Evolutionary conservation across 164 flowering plant species (phyloP), one percentile per base, ranked within the genome.

Genomic region (Stephania yunnanensis): DNA sequence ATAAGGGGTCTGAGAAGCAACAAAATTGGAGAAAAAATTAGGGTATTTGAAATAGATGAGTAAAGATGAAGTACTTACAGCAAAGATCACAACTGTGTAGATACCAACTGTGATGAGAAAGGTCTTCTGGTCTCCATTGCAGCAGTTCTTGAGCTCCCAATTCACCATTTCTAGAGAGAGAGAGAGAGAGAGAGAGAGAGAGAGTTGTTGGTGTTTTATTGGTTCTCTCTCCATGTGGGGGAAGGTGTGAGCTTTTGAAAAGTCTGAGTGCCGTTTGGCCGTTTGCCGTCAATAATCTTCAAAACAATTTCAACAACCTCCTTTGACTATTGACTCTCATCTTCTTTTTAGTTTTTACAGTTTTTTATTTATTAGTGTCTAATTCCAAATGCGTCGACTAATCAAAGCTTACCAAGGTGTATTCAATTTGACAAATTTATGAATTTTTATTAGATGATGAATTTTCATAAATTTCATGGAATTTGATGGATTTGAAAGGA

Each of bases 101-200:
- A 91, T 78, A 7, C 84, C 88, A 55, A 87, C 85, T 19, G 89
- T 85, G 31, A 72, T 77, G 2, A 90, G 80, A 70, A 92, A 92
- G 31, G 78, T 81, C n/a, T 55, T 80, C 80, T 90, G 97, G 7
- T 92, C 93, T 46, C 78, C 89, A 19, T 89, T 76, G 75, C 97
- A 92, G 78, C 97, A 92, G 66, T 82, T 75, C 80, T 81, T 86
- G 36, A 92, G 85, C 78, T 89, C 97, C 97, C 97, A 90, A 68
- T 92, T 89, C 63, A 84, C 84, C 82, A 80, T 75, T 63, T 80
- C 76, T 36, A 50, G 55, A 8, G 55, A 50, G 55, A 50, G 55
- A 50, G 53, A 48, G 53, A 48, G 53, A 48, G 53, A 48, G 53
- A 48, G 53, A 48, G 53, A 48, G 55, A 50, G 55, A 50, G 55